phyloP scores from a whole-genome alignment of 148 eudicot genomes.

The Suaeda aralocaspica region DNA sequence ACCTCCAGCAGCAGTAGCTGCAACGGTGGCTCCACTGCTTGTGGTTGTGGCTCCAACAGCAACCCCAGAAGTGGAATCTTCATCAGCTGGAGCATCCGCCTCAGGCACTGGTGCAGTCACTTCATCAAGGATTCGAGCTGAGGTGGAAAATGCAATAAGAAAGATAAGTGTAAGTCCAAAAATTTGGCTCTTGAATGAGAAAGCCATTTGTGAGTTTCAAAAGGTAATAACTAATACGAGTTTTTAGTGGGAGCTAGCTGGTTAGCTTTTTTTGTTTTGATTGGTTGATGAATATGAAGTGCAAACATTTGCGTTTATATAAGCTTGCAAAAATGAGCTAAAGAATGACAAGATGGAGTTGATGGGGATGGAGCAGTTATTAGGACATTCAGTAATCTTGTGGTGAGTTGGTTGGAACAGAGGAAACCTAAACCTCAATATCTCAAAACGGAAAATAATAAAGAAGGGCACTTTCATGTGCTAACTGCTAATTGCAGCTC shows the following conservation, averaged over 20 bases:
- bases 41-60: slow-evolving; percentile 3
- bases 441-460: neutral
- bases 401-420: slow-evolving; percentile 48
- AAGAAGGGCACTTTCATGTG: slow-evolving; percentile 3
- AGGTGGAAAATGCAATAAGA: slow-evolving; percentile 29
- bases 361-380: slow-evolving; percentile 56
- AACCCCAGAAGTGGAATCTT: slow-evolving; percentile 10
- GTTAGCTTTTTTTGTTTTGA: neutral
- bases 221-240: slow-evolving; percentile 25
- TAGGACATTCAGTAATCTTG: slow-evolving; percentile 12
- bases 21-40: slow-evolving; percentile 14
- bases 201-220: slow-evolving; percentile 21
- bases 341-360: slow-evolving; percentile 37
- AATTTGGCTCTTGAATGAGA: slow-evolving; percentile 28
- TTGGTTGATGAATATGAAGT: slow-evolving; percentile 21
- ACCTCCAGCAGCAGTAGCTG: neutral
- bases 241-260: neutral
- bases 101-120: slow-evolving; percentile 22
- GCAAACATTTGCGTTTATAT: slow-evolving; percentile 25
- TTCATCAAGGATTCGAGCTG: slow-evolving; percentile 51
- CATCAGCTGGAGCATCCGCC: slow-evolving; percentile 21
- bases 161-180: slow-evolving; percentile 35
- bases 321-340: neutral
- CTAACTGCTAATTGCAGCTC: slow-evolving; percentile 16
- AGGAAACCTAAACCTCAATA: slow-evolving; percentile 29